Base-by-base conservation (phyloP, 441 rosid species). In the Populus trichocarpa region DNA sequence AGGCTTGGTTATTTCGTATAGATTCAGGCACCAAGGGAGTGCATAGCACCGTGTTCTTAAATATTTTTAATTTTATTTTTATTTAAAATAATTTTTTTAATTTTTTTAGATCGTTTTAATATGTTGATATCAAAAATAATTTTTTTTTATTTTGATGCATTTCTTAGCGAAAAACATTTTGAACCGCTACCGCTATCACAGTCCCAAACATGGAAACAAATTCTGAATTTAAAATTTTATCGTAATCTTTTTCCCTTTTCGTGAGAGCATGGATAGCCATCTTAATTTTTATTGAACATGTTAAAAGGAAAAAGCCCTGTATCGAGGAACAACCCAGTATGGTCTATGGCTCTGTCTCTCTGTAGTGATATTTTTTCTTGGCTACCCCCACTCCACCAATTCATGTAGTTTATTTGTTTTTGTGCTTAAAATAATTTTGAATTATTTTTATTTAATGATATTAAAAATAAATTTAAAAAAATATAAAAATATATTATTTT, bases 101-200 rank as follows among this genome's bases (percentile, higher is more conserved):
- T 33, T 0, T 6, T 33, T 33, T 33, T 33, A 33, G 0, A 33
- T 33, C 1, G 0, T 33, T 6, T 33, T 6, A 0, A 33, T 1
- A 0, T 33, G 0, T 0, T 33, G 1, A 6, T 33, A 33, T 6
- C 0, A 33, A 33, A 33, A 33, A 33, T 33, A 33, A 1, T 1
- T 6, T 33, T 33, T 33, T 5, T 32, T 0, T 33, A 33, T 33
- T 33, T 33, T 6, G 0, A 33, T 33, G 0, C 0, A 1, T 33
- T 33, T 33, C 0, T 33, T 0, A 33, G 1, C 0, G 1, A 33
- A 6, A 33, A 33, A 6, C 0, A 6, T 1, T 33, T 33, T 33
- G 0, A 33, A 6, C 0, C 0, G 1, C 1, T 0, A 33, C 0
- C 2, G 1, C 1, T 6, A 6, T 0, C 1, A 5, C 1, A 33